These are phyloP conservation scores for Xerocomellus dryophilus DNA, from an alignment of 768 basidiomycete species.

Conservation along the genomic window DNA sequence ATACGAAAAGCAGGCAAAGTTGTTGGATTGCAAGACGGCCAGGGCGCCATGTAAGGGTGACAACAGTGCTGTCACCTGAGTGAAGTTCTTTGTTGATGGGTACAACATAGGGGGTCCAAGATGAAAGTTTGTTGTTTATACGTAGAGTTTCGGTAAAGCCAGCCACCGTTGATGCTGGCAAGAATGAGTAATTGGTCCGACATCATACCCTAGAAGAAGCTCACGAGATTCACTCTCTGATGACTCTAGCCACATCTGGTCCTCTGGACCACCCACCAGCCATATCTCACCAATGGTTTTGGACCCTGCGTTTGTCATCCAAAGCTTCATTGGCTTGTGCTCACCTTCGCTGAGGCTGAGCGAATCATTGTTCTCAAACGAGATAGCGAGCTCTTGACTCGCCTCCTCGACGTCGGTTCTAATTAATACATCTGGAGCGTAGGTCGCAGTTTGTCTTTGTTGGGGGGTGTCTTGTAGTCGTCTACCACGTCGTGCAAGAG, in stretches of 20 bases:
- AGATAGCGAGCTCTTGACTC: slow-evolving; percentile 58
- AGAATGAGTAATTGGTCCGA: slow-evolving; percentile 3
- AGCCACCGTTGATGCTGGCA: slow-evolving; percentile 12
- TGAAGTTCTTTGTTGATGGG: slow-evolving; percentile 37
- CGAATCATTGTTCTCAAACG: slow-evolving; percentile 51
- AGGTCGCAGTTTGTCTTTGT: slow-evolving; percentile 66
- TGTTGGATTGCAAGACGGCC: slow-evolving; percentile 46
- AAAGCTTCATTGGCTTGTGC: slow-evolving; percentile 48
- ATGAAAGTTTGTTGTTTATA: slow-evolving; percentile 51
- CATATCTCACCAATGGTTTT: slow-evolving; percentile 65
- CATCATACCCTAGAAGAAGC: not conserved
- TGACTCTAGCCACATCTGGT: slow-evolving; percentile 55
- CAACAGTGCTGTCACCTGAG: slow-evolving; percentile 48
- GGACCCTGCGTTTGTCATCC: slow-evolving; percentile 65
- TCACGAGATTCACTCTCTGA: slow-evolving; percentile 24
- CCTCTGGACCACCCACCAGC: slow-evolving; percentile 58
- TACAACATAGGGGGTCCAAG: slow-evolving; percentile 47
- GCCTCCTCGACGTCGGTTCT: slow-evolving; percentile 61
- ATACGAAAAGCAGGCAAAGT: slow-evolving; percentile 62
- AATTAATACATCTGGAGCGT: slow-evolving; percentile 65
- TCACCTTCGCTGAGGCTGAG: slow-evolving; percentile 69
- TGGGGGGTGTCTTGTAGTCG: slow-evolving; percentile 72
- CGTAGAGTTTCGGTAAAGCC: slow-evolving; percentile 38
- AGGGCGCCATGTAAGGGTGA: slow-evolving; percentile 57
- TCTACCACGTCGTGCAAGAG: slow-evolving; percentile 66